Evolutionary conservation across 345 rosid species (phyloP).

Genomic region (Citrus cavaleriei): DNA sequence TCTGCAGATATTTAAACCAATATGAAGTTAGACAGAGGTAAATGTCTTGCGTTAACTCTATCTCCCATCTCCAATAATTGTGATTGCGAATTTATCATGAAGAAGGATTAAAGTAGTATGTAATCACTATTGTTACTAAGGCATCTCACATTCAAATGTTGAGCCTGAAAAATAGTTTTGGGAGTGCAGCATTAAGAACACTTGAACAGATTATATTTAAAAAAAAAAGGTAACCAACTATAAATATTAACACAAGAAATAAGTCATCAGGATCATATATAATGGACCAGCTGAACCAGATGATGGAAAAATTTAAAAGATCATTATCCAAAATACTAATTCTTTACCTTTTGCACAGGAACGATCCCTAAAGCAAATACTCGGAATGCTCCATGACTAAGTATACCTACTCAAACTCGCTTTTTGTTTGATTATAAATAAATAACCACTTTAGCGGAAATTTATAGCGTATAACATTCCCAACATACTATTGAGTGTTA

Average conservation of each 20-base stretch:
- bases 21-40: not conserved
- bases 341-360: too few species aligned
- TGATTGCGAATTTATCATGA: not conserved
- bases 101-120: not conserved
- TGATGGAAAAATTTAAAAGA: too few species aligned
- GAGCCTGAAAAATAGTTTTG: not conserved
- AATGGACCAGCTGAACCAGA: not conserved
- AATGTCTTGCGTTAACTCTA: not conserved
- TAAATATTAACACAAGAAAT: not conserved
- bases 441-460: too few species aligned
- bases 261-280: not conserved
- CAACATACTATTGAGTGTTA: not conserved
- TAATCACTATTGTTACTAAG: not conserved
- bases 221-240: not conserved
- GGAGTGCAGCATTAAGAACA: not conserved
- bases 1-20: slow-evolving; percentile 19
- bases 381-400: too few species aligned
- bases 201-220: not conserved
- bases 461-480: too few species aligned
- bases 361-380: too few species aligned
- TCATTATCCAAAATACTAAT: too few species aligned
- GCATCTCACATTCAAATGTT: not conserved
- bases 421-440: too few species aligned
- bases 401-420: too few species aligned
- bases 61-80: not conserved